Base-by-base conservation (phyloP, 306 rosid species). In the Medicago arabica region DNA sequence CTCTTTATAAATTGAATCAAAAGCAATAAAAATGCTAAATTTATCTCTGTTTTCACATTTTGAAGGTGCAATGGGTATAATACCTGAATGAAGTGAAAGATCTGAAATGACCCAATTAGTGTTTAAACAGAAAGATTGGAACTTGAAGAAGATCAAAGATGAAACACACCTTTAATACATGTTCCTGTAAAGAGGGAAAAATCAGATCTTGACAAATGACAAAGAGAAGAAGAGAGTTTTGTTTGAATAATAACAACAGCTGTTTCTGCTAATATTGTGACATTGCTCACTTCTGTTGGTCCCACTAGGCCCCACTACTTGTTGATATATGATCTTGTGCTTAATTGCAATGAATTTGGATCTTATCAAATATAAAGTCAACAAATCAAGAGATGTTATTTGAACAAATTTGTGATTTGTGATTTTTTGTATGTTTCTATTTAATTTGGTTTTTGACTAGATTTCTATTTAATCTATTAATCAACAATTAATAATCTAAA, bases 141-240 rank as follows among this genome's bases (percentile, higher is more conserved):
- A 71, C 67, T 82, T 73, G 87, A 77, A 70, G 75, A 51, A 46
- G 16, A 46, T 54, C 76, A 50, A 31, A 64, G 38, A 72, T 43
- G 75, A 75, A 69, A 60, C 5, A 14, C 16, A 53, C 38, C 55
- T 60, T 65, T 18, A 14, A 41, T 50, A 39, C 13, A 51, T 66
- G 47, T 41, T 81, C 64, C 38, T 61, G 71, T 8, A 44, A 70
- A 62, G 68, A 61, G 66, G 74, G 75, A 59, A 60, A 74, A 77
- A 74, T 71, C 81, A 91, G 97, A 93, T 93, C 93, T 91, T 82
- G 90, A 40, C 81, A 82, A 82, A 72, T 82, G 82, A 47, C 19
- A 60, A 66, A 54, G 31, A 43, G 34, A 71, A 65, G 31, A 72
- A 58, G 82, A 75, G 74, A 60, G 3, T 1, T 54, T 61, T 31